phyloP scores from a whole-genome alignment of 78 protist genomes.

The Neovahlkampfia damariscottae region DNA sequence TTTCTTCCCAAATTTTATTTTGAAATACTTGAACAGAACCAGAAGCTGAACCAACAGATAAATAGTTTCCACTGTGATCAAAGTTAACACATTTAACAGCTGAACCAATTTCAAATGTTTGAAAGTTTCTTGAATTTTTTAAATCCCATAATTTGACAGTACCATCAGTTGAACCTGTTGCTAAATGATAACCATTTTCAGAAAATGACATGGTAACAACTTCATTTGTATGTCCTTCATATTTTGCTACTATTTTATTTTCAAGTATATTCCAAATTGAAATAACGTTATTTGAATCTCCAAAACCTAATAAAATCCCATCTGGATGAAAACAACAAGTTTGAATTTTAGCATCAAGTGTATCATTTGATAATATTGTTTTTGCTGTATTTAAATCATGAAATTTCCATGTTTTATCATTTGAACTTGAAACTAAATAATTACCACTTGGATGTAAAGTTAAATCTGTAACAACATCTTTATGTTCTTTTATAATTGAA shows the following conservation, averaged over 20 bases:
- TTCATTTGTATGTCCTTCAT: not conserved
- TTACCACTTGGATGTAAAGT: conserved; percentile 54
- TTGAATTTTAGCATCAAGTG: not conserved
- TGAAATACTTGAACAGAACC: too few relatives aligned
- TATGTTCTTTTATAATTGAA: too few relatives aligned
- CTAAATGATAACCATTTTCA: conserved; percentile 38
- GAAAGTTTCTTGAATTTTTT: conserved; percentile 8
- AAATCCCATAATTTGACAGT: conserved; percentile 44
- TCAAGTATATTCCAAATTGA: conserved; percentile 38
- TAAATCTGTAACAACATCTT: conserved; percentile 31
- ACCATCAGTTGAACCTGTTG: conserved; percentile 2
- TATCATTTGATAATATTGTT: not conserved
- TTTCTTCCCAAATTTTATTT: too few relatives aligned
- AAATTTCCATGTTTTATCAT: conserved; percentile 64
- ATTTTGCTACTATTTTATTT: conserved; percentile 3
- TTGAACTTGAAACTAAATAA: conserved; percentile 25
- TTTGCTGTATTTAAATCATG: conserved; percentile 36
- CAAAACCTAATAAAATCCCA: conserved; percentile 78
- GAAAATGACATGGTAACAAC: conserved; percentile 19
- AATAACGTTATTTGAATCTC: conserved; percentile 2
- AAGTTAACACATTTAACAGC: not conserved
- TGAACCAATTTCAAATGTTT: not conserved
- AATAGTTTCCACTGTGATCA: conserved; percentile 12
- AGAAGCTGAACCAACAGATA: not conserved
- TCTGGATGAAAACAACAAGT: conserved; percentile 76